These are phyloP conservation scores for Beta lomatogona DNA, from an alignment of 179 eudicot genomes.

Conservation along the genomic window DNA sequence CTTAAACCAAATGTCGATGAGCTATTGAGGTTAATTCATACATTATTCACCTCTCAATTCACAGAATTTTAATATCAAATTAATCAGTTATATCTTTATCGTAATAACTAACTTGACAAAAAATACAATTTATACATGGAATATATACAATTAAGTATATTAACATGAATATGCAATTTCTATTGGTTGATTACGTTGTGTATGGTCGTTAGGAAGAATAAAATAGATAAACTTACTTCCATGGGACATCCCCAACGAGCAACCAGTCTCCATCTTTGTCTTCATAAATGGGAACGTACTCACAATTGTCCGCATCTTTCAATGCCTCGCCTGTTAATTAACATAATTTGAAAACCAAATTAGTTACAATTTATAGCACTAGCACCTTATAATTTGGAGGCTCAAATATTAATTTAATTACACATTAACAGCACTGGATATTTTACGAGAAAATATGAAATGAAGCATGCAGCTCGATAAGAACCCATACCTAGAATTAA, in stretches of 20 bases:
- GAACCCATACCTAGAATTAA: no score
- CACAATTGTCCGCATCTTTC: constrained; percentile 46
- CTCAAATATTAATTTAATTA: neutral
- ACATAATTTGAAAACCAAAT: neutral
- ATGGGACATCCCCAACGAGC: constrained; percentile 84
- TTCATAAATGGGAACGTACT: constrained; percentile 71
- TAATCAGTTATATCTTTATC: no score
- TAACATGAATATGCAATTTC: neutral
- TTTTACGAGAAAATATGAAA: no score
- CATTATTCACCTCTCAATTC: no score
- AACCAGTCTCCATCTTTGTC: constrained; percentile 94
- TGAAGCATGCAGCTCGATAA: no score
- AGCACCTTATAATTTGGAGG: neutral
- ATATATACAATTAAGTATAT: no score
- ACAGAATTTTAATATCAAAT: no score
- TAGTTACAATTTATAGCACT: neutral
- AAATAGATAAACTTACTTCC: constrained; percentile 56
- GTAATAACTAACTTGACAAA: no score
- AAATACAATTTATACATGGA: no score
- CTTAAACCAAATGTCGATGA: no score
- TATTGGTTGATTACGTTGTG: neutral
- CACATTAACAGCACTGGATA: no score
- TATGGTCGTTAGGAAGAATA: neutral
- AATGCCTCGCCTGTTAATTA: constrained; percentile 44
- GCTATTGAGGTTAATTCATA: no score